phyloP scores from a whole-genome alignment of 1,139 yeast genomes.

The Hyphopichia buzzinii region DNA sequence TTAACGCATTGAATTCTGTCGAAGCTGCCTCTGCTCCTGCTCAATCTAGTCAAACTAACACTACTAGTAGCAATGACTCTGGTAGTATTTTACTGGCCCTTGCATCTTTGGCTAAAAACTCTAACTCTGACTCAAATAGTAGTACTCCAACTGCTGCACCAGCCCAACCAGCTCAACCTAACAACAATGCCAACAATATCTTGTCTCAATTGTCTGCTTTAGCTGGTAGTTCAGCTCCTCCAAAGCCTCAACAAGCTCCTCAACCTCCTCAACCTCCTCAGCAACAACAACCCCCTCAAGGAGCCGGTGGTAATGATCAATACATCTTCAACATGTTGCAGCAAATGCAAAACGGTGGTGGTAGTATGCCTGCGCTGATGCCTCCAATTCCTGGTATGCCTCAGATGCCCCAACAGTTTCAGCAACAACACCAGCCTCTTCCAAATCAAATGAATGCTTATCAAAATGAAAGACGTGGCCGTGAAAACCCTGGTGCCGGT shows the following conservation, averaged over 20 bases:
- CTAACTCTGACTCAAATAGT: conserved; percentile 18
- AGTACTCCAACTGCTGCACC: conserved; percentile 23
- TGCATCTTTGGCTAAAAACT: conserved; percentile 50
- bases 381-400: conserved; percentile 7
- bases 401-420: conserved; percentile 8
- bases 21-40: conserved; percentile 15
- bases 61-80: conserved; percentile 39
- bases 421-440: conserved; percentile 16
- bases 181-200: conserved; percentile 34
- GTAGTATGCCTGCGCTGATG: conserved; percentile 5
- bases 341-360: conserved; percentile 33
- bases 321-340: conserved; percentile 43
- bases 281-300: conserved; percentile 12
- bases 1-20: conserved; percentile 14
- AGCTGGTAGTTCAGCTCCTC: conserved; percentile 22
- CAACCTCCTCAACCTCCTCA: conserved; percentile 6
- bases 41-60: conserved; percentile 18
- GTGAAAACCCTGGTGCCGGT: conserved; percentile 25
- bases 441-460: conserved; percentile 11
- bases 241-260: conserved; percentile 11
- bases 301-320: conserved; percentile 22
- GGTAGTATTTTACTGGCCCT: conserved; percentile 64
- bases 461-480: conserved; percentile 33
- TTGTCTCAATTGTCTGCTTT: conserved; percentile 47
- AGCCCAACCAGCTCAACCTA: conserved; percentile 17